A percentile compares a stretch with the other conserved stretches of the same genome.
phyloP scores from a whole-genome alignment of 768 basidiomycete genomes.

The Lyophyllum atratum region DNA sequence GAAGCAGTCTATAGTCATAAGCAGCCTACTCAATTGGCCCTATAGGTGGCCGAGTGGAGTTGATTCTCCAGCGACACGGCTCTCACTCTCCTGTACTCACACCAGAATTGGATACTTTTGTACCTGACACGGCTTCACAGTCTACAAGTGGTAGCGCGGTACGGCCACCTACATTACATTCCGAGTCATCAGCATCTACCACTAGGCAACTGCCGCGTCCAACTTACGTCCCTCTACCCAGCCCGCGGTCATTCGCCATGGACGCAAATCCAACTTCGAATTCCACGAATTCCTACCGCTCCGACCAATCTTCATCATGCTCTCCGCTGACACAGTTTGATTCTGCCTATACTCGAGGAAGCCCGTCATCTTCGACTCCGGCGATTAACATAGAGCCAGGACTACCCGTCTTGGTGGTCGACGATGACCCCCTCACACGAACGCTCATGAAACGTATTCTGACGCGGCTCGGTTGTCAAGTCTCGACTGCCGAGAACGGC shows the following conservation, averaged over 20 bases:
- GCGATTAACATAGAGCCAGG: slow-evolving; percentile 47
- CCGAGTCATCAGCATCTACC: slow-evolving; percentile 6
- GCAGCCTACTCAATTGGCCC: background rate
- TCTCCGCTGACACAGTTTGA: slow-evolving; percentile 41
- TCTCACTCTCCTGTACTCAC: slow-evolving; percentile 27
- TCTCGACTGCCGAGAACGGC: slow-evolving; percentile 85
- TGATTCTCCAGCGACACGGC: slow-evolving; percentile 45
- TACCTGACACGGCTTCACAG: background rate
- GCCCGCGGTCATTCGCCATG: slow-evolving; percentile 31
- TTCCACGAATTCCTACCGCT: slow-evolving; percentile 24
- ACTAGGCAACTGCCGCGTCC: slow-evolving; percentile 26
- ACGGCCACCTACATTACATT: background rate
- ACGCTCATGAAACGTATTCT: slow-evolving; percentile 80
- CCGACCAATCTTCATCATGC: slow-evolving; percentile 22
- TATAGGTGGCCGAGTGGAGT: slow-evolving; percentile 59
- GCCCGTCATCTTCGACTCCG: slow-evolving; percentile 38
- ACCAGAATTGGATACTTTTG: background rate
- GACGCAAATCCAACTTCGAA: slow-evolving; percentile 26
- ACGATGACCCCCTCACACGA: slow-evolving; percentile 81
- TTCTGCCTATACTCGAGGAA: slow-evolving; percentile 35
- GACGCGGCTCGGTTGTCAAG: slow-evolving; percentile 74
- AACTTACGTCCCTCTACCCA: slow-evolving; percentile 39
- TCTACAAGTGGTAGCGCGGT: background rate
- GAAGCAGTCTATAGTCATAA: background rate
- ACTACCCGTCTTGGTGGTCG: slow-evolving; percentile 75